Conservation (phyloP, 371 early-diverging fungal genomes). For the Apophysomyces ossiformis region DNA sequence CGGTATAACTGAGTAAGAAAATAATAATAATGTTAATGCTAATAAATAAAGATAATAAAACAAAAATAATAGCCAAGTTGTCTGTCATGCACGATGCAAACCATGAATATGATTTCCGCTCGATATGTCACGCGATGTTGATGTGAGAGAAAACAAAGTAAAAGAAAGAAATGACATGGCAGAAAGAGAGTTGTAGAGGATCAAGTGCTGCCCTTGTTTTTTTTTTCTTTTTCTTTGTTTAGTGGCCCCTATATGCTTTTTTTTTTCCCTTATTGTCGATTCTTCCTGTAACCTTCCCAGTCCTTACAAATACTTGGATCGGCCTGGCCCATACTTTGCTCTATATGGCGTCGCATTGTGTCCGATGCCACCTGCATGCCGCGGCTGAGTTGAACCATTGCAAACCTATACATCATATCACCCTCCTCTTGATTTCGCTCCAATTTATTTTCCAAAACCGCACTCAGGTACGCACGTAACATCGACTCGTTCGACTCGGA, state of each 20-base stretch:
- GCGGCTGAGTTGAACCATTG: slow-evolving; percentile 8
- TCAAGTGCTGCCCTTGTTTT: too few species aligned
- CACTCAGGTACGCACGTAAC: slow-evolving; percentile 18
- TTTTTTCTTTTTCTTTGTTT: background rate
- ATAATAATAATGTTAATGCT: background rate
- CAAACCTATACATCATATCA: slow-evolving; percentile 17
- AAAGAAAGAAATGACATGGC: too few species aligned
- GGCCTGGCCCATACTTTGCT: background rate
- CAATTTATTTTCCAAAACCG: slow-evolving; percentile 18
- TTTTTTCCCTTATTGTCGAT: background rate
- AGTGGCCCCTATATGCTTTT: background rate
- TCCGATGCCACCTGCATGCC: slow-evolving; percentile 3
- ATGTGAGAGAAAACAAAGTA: background rate
- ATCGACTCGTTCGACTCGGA: background rate
- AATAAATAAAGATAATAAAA: background rate
- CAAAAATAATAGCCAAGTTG: background rate
- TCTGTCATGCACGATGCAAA: slow-evolving; percentile 8
- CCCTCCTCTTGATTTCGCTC: background rate
- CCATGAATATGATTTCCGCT: background rate
- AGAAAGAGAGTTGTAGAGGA: too few species aligned
- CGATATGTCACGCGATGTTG: background rate
- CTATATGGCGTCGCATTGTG: background rate
- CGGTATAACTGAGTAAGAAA: background rate
- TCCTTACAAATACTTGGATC: background rate
- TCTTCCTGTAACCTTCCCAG: background rate